phyloP scores from a whole-genome alignment of 1,139 yeast species.

The Pichia sp. region DNA sequence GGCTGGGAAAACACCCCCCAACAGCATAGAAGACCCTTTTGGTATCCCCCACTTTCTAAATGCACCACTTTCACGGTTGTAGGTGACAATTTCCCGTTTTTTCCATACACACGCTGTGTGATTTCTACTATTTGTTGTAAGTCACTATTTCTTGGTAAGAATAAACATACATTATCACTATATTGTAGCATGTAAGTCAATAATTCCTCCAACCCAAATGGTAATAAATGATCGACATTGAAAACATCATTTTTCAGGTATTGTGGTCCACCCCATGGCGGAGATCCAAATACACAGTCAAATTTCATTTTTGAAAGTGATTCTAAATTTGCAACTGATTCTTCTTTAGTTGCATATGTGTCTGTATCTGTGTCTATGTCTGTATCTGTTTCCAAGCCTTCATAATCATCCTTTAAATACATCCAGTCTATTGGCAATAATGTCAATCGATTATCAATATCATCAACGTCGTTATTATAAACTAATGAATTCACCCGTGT shows the following conservation, averaged over 20 bases:
- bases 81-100: not conserved
- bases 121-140: constrained; percentile 42
- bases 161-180: constrained; percentile 52
- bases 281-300: constrained; percentile 74
- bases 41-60: not conserved
- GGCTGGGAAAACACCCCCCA: not conserved
- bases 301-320: constrained; percentile 29
- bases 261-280: constrained; percentile 95
- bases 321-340: constrained; percentile 10
- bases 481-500: constrained; percentile 62
- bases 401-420: constrained; percentile 22
- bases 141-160: constrained; percentile 66
- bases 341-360: constrained; percentile 18
- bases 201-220: constrained; percentile 44
- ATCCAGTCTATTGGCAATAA: constrained; percentile 52
- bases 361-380: constrained; percentile 13
- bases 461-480: constrained; percentile 32
- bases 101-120: not conserved
- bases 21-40: not conserved
- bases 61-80: not conserved
- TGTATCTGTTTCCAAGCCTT: constrained; percentile 8
- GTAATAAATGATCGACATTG: constrained; percentile 51
- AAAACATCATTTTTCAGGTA: constrained; percentile 44
- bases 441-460: constrained; percentile 41
- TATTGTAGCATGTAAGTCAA: constrained; percentile 38